Percentiles rank a stretch among this genome's conserved stretches.
phyloP scores from a whole-genome alignment of 176 grass and related monocot species.

The Carex parvula region DNA sequence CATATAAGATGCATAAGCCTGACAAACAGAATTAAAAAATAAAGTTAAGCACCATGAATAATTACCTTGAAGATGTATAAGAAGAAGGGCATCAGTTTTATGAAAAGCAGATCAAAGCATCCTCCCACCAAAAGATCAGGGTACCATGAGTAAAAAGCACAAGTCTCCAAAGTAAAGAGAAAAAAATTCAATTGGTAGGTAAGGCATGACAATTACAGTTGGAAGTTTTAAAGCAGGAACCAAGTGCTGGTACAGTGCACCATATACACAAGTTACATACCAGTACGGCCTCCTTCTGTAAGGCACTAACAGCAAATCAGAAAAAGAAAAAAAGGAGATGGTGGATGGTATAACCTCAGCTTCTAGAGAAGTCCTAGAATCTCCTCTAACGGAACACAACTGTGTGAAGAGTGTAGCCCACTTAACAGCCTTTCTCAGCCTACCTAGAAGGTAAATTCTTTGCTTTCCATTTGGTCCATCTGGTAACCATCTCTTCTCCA shows the following conservation, averaged over 20 bases:
- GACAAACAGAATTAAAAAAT: neutral
- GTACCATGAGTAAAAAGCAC: neutral
- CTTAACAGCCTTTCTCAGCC: constrained; percentile 93
- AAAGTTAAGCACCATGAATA: neutral
- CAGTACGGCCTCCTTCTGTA: constrained; percentile 28
- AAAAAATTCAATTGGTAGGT: neutral
- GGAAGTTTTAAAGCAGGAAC: neutral
- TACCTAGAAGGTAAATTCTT: constrained; percentile 85
- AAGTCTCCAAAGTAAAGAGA: neutral
- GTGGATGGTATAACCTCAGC: constrained; percentile 53
- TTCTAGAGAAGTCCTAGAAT: constrained; percentile 95
- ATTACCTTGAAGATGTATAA: neutral
- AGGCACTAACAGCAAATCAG: constrained; percentile 2
- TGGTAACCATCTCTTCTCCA: constrained; percentile 86
- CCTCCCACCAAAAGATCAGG: neutral
- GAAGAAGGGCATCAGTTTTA: neutral
- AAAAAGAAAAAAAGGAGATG: constrained; percentile 9
- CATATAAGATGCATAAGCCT: constrained; percentile 99
- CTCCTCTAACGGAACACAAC: constrained; percentile 84
- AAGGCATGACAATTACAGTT: neutral
- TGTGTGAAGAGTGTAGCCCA: constrained; percentile 82
- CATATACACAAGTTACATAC: neutral
- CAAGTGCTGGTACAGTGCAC: neutral
- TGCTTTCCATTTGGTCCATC: constrained; percentile 74
- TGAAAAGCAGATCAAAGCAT: neutral